A percentile compares a stretch with the other conserved stretches of the same genome.
These are phyloP conservation scores for Collariella sp. DNA, from an alignment of 495 filamentous ascomycete species.

Conservation along the genomic window DNA sequence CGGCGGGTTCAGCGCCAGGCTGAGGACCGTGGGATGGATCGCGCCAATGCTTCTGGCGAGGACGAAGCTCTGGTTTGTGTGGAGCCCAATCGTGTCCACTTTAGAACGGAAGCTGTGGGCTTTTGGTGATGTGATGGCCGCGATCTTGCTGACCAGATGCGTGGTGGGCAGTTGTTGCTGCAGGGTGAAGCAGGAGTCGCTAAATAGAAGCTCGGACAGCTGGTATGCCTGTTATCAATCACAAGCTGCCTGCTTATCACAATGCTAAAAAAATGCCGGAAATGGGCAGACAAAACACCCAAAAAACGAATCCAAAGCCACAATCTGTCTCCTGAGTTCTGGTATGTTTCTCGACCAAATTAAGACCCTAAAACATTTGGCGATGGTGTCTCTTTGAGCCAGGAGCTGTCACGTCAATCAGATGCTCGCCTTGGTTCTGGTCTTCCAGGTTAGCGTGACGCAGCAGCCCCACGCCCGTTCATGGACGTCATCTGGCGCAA, in stretches of 20 bases:
- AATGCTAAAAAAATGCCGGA: not conserved
- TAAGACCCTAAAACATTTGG: not conserved
- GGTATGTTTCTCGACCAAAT: not conserved
- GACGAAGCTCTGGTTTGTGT: not conserved
- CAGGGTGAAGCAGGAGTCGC: not conserved
- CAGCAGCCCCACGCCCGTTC: no score
- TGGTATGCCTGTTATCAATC: no score
- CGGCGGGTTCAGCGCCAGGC: conserved; percentile 20
- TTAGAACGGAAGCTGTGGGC: not conserved
- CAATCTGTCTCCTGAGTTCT: not conserved
- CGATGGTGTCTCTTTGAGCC: not conserved
- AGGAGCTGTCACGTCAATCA: not conserved
- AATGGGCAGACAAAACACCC: not conserved
- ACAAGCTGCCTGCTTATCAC: not conserved
- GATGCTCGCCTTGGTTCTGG: not conserved
- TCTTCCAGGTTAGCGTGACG: not conserved
- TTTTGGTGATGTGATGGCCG: not conserved
- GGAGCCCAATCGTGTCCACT: not conserved
- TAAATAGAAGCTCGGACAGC: not conserved
- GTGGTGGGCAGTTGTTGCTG: not conserved
- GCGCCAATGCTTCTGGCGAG: not conserved
- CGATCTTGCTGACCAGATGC: no score
- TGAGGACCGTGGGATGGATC: conserved; percentile 5
- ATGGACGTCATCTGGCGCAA: no score
- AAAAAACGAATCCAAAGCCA: not conserved